These are phyloP conservation scores for Apiotrichum brassicae DNA, from an alignment of 1,284 basidiomycete genomes.

Conservation along the genomic window DNA sequence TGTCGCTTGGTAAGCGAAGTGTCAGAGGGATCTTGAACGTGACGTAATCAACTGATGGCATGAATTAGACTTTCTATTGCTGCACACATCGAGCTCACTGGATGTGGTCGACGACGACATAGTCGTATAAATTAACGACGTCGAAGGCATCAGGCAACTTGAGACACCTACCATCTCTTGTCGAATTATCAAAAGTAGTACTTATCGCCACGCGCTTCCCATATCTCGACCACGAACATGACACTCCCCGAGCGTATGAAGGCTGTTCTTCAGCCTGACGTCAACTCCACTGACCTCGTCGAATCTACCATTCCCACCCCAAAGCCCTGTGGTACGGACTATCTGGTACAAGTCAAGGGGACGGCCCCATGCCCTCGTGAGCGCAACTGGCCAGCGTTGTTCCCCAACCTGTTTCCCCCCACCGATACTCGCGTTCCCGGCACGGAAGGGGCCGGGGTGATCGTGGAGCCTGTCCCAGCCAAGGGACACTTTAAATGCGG, in stretches of 20 bases:
- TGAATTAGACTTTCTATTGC: too few species aligned
- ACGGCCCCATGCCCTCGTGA: constrained; percentile 11
- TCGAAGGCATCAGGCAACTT: too few species aligned
- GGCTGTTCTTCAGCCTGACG: constrained; percentile 10
- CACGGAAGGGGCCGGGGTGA: constrained; percentile 13
- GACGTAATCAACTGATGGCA: too few species aligned
- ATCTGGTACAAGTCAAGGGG: constrained; percentile 4
- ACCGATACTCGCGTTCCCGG: constrained; percentile 8
- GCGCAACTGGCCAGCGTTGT: constrained; percentile 2
- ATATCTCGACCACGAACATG: neutral
- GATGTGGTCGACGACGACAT: too few species aligned
- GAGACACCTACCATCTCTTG: too few species aligned
- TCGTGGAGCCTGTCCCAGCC: neutral
- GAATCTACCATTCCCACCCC: constrained; percentile 3
- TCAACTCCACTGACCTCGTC: neutral
- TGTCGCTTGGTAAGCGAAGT: too few species aligned
- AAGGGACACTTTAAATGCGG: neutral
- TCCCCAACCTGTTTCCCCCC: neutral
- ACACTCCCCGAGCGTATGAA: neutral
- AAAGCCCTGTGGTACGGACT: neutral
- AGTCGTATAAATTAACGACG: too few species aligned
- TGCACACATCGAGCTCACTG: too few species aligned
- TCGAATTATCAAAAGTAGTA: too few species aligned
- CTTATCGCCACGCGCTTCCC: too few species aligned
- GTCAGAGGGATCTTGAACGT: too few species aligned